Base-by-base conservation (phyloP, 2,329 filamentous ascomycete species). In the Diplocarpon rosae region DNA sequence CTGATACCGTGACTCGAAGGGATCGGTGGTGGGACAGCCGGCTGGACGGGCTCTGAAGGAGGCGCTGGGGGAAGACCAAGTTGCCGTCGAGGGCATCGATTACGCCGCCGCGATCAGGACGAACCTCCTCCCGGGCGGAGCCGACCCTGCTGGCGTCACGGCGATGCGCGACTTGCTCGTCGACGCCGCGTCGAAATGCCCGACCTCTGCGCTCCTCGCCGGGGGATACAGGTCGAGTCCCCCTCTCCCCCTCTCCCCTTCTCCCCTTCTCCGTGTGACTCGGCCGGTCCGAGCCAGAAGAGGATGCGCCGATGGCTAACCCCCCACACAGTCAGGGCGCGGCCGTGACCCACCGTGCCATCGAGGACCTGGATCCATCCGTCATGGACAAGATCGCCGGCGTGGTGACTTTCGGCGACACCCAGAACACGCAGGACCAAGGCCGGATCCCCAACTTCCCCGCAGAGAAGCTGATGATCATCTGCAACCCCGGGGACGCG, bases 401-500 rank as follows among this genome's bases (percentile, higher is more conserved):
- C 0, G 64, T 62, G 1, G 63, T 64, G 1, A 59, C 65, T 1
- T 69, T 60, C 31, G 66, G 66, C 1, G 62, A 64, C 42, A 66
- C 64, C 8, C 60, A 59, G 27, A 65, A 64, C 49, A 27, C 49
- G 16, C 62, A 65, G 50, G 62, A 65, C 39, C 44, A 47, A 1
- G 59, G 58, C 0, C 47, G 49, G 24, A 56, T 66, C n/a, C 62
- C 62, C 8, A 56, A 56, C 11, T 63, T 61, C 39, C 56, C 55
- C 6, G 40, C 51, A 1, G 48, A 50, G 27, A 54, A 59, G 48
- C 52, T 52, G 2, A 48, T 68, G 55, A 67, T 72, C 35, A 66
- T 69, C 34, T 75, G 72, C 50, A 65, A 68, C 12, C 37, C 52
- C 3, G 70, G 70, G 0, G 71, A 75, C 48, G 58, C 64, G 1